These are phyloP conservation scores for Dalbergia cultrata DNA, from an alignment of 306 rosid species.

Conservation along the genomic window DNA sequence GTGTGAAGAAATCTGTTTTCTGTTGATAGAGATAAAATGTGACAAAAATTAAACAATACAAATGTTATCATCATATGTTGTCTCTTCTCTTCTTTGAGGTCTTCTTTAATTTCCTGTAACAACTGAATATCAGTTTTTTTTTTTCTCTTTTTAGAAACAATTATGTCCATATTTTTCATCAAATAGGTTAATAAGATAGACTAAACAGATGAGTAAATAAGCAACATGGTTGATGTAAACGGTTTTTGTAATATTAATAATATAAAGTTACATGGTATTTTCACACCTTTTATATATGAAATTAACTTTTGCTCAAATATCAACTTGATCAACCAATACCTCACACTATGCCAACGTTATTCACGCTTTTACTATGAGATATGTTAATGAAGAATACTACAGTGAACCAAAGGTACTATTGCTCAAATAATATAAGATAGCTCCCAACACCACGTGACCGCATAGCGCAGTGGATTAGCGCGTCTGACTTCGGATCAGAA, in stretches of 20 bases:
- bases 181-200: background rate
- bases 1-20: background rate
- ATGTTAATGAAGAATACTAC: too few species aligned
- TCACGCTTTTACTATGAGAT: too few species aligned
- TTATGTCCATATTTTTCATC: background rate
- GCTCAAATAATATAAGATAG: too few species aligned
- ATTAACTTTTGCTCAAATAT: too few species aligned
- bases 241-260: background rate
- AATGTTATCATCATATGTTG: background rate
- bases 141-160: background rate
- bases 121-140: conserved; percentile 6
- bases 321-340: too few species aligned
- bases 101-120: background rate
- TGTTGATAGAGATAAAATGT: background rate
- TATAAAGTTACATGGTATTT: background rate
- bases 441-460: conserved; percentile 46
- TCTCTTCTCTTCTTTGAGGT: background rate
- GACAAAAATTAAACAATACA: background rate
- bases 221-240: background rate
- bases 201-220: background rate
- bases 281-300: too few species aligned
- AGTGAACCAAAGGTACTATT: too few species aligned
- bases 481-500: conserved; percentile 89
- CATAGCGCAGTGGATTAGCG: conserved; percentile 91
- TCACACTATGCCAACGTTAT: too few species aligned